A percentile compares a stretch with the other conserved stretches of the same genome.
These are phyloP conservation scores for Metschnikowia borealis DNA, from an alignment of 805 yeast genomes.

Conservation along the genomic window DNA sequence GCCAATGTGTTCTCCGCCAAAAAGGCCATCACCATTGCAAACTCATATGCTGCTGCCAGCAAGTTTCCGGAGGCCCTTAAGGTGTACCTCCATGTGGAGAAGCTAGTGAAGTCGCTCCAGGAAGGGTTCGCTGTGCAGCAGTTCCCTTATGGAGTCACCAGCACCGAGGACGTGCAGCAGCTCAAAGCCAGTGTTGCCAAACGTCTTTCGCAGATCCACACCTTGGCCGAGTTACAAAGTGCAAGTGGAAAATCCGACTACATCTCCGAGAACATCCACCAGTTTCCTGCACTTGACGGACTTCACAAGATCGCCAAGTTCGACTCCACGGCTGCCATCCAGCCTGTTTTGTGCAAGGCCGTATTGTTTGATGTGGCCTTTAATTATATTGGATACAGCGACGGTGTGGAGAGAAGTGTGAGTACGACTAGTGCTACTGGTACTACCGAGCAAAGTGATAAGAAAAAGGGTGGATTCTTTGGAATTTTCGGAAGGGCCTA, in stretches of 20 bases:
- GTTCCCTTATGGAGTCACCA: slow-evolving; percentile 42
- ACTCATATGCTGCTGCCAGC: slow-evolving; percentile 38
- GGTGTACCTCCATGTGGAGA: slow-evolving; percentile 27
- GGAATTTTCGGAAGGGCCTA: slow-evolving; percentile 62
- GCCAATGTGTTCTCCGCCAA: slow-evolving; percentile 43
- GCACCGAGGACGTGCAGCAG: slow-evolving; percentile 26
- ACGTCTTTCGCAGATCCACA: slow-evolving; percentile 29
- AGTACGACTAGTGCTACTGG: slow-evolving; percentile 6
- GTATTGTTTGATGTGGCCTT: slow-evolving; percentile 88
- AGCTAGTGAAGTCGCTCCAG: slow-evolving; percentile 14
- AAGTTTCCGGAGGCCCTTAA: slow-evolving; percentile 47
- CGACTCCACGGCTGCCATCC: slow-evolving; percentile 27
- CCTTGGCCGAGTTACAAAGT: slow-evolving; percentile 45
- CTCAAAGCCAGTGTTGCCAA: slow-evolving; percentile 20
- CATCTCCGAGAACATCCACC: slow-evolving; percentile 44
- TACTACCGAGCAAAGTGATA: slow-evolving; percentile 23
- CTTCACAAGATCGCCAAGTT: slow-evolving; percentile 23
- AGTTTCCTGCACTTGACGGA: slow-evolving; percentile 28
- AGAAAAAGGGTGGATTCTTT: slow-evolving; percentile 62
- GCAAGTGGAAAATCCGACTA: slow-evolving; percentile 20
- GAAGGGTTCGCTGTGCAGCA: slow-evolving; percentile 29
- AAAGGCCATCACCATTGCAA: slow-evolving; percentile 44
- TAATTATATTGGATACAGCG: slow-evolving; percentile 64
- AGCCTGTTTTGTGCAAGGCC: slow-evolving; percentile 76
- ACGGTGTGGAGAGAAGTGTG: slow-evolving; percentile 14